These are phyloP conservation scores for Seiridium cupressi DNA, from an alignment of 2,329 filamentous ascomycete species.

Conservation along the genomic window DNA sequence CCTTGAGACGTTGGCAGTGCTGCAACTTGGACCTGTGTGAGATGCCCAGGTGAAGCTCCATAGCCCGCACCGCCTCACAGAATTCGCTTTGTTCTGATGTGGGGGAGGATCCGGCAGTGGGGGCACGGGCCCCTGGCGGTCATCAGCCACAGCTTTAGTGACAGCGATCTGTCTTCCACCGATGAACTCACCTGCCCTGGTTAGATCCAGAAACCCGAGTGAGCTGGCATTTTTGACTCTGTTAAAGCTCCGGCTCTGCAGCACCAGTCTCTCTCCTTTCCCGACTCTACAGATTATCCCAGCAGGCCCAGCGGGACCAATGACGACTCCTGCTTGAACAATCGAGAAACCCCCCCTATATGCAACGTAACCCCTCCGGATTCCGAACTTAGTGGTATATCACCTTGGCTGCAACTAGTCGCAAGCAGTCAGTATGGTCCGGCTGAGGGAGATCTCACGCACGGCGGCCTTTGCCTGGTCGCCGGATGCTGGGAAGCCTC, in stretches of 20 bases:
- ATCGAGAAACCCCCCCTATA: conserved; percentile 16
- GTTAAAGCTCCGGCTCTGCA: neutral
- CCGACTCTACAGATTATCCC: conserved; percentile 4
- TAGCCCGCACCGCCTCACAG: conserved; percentile 1
- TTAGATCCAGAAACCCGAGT: neutral
- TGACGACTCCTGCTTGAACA: conserved; percentile 25
- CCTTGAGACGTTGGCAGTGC: neutral
- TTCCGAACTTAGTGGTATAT: neutral
- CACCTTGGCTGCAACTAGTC: conserved; percentile 11
- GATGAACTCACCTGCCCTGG: conserved; percentile 2
- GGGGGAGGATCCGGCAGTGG: neutral
- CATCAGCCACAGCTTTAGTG: conserved; percentile 4
- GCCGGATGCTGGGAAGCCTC: conserved; percentile 71
- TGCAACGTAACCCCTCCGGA: conserved; percentile 13
- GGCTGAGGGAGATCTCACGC: conserved; percentile 91
- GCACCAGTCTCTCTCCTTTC: neutral
- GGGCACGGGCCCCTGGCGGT: neutral
- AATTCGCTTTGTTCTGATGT: neutral
- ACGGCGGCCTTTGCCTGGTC: conserved; percentile 98
- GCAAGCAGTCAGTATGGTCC: conserved; percentile 69
- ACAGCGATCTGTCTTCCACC: conserved; percentile 3
- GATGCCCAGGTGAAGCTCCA: no score
- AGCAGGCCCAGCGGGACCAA: conserved; percentile 33
- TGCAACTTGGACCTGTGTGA: no score
- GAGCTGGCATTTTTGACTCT: conserved; percentile 6